phyloP scores from a whole-genome alignment of 441 rosid species.

The Aquilaria agallochum region DNA sequence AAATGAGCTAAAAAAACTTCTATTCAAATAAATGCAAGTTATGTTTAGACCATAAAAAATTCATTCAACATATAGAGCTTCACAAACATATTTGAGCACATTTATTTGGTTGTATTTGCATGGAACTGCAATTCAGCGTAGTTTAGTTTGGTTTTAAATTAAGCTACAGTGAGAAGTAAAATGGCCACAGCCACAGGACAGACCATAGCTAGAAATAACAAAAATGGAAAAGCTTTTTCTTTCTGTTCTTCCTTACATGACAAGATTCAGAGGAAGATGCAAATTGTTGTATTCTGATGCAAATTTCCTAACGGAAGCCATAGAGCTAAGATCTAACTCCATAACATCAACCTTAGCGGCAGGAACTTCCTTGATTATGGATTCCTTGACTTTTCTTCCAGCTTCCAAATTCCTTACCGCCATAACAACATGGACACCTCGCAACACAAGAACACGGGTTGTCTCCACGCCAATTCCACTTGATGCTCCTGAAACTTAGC shows the following conservation, averaged over 20 bases:
- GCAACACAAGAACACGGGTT: constrained; percentile 57
- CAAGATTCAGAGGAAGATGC: constrained; percentile 57
- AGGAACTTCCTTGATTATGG: constrained; percentile 49
- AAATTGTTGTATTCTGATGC: constrained; percentile 51
- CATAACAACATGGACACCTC: constrained; percentile 66
- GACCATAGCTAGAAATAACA: background rate
- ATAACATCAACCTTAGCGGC: constrained; percentile 60
- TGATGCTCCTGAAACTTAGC: constrained; percentile 49
- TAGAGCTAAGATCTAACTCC: constrained; percentile 77
- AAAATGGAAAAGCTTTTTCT: too few species aligned
- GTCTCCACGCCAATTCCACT: constrained; percentile 78
- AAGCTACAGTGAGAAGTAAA: too few species aligned
- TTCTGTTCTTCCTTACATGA: constrained; percentile 41
- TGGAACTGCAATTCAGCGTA: too few species aligned
- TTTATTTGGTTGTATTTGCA: too few species aligned
- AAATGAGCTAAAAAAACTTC: too few species aligned
- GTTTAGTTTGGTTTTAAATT: too few species aligned
- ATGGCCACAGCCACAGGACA: too few species aligned
- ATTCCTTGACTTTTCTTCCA: constrained; percentile 40
- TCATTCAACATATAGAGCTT: too few species aligned
- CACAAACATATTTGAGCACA: too few species aligned
- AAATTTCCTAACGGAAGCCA: constrained; percentile 67
- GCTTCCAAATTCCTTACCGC: constrained; percentile 62
- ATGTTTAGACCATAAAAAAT: too few species aligned
- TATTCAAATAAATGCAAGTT: background rate